phyloP scores from a whole-genome alignment of 2,329 filamentous ascomycete species.

The Trichoderma oligosporum region DNA sequence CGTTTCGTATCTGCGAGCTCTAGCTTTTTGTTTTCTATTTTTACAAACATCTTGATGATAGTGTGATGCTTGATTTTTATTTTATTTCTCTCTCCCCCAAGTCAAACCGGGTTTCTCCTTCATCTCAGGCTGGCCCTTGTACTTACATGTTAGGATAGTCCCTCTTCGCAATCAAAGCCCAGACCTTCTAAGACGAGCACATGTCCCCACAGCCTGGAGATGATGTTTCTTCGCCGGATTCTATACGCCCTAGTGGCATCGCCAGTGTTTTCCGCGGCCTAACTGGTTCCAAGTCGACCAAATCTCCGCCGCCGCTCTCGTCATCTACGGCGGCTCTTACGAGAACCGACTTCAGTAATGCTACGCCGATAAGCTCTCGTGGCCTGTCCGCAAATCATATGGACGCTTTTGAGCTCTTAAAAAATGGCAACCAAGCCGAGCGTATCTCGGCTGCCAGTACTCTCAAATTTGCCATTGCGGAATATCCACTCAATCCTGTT shows the following conservation, averaged over 20 bases:
- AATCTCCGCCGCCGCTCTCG: conserved; percentile 45
- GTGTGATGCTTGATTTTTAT: background rate
- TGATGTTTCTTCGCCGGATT: conserved; percentile 52
- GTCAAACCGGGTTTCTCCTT: background rate
- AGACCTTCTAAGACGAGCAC: conserved; percentile 39
- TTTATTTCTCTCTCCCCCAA: background rate
- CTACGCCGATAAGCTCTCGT: conserved; percentile 37
- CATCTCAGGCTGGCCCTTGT: background rate
- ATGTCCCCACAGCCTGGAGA: conserved; percentile 61
- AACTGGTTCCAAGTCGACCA: conserved; percentile 52
- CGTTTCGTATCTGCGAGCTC: background rate
- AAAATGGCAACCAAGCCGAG: conserved; percentile 49
- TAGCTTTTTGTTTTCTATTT: background rate
- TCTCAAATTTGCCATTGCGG: conserved; percentile 53
- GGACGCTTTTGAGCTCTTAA: conserved; percentile 53
- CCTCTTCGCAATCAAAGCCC: conserved; percentile 14
- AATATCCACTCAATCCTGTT: conserved; percentile 57
- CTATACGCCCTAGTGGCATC: conserved; percentile 53
- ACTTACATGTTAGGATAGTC: conserved; percentile 16
- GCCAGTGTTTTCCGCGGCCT: conserved; percentile 62
- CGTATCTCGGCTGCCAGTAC: conserved; percentile 55
- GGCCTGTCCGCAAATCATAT: conserved; percentile 51
- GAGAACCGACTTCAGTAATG: conserved; percentile 45
- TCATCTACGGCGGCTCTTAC: conserved; percentile 38
- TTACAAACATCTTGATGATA: background rate